A percentile compares a stretch with the other conserved stretches of the same genome.
Evolutionary conservation across 768 basidiomycete species (phyloP).

Genomic region (Cystofilobasidium bisporidii): DNA sequence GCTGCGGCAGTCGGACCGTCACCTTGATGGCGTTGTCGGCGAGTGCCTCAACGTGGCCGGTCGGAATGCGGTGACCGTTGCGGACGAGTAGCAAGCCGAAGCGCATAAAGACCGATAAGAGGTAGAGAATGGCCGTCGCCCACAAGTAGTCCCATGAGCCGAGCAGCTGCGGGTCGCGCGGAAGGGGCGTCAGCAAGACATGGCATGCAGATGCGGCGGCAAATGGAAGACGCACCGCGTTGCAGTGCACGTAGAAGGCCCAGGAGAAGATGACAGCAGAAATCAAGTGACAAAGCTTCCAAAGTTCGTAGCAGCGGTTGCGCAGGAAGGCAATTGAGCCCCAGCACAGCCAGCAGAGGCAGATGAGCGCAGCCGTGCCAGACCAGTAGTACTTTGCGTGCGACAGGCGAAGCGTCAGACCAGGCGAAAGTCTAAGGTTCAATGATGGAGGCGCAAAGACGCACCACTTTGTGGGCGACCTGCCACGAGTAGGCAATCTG

Average conservation of each 20-base stretch:
- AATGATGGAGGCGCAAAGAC: too few species aligned
- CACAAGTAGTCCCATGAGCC: slow-evolving; percentile 33
- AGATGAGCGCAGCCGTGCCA: slow-evolving; percentile 30
- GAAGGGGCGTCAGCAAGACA: too few species aligned
- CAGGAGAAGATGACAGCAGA: slow-evolving; percentile 31
- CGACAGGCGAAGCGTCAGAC: background rate
- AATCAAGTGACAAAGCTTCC: slow-evolving; percentile 28
- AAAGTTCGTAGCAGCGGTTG: slow-evolving; percentile 31
- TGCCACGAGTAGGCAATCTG: slow-evolving; percentile 30
- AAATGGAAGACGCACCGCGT: slow-evolving; percentile 9
- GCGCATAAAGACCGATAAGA: slow-evolving; percentile 29
- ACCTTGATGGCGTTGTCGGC: slow-evolving; percentile 31
- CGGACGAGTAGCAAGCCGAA: slow-evolving; percentile 32
- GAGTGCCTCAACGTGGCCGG: slow-evolving; percentile 29
- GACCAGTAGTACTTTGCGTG: slow-evolving; percentile 30
- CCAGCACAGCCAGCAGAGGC: slow-evolving; percentile 32
- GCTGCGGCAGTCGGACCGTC: slow-evolving; percentile 20
- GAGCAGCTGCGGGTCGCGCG: background rate
- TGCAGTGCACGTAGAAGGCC: slow-evolving; percentile 37
- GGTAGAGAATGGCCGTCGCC: slow-evolving; percentile 29
- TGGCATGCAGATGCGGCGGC: background rate
- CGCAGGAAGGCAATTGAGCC: slow-evolving; percentile 29
- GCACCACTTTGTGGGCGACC: slow-evolving; percentile 27
- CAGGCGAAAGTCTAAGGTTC: too few species aligned
- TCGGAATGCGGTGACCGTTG: slow-evolving; percentile 30